A percentile compares a stretch with the other conserved stretches of the same genome.
These are phyloP conservation scores for Lentinula raphanica DNA, from an alignment of 768 basidiomycete species.

Conservation along the genomic window DNA sequence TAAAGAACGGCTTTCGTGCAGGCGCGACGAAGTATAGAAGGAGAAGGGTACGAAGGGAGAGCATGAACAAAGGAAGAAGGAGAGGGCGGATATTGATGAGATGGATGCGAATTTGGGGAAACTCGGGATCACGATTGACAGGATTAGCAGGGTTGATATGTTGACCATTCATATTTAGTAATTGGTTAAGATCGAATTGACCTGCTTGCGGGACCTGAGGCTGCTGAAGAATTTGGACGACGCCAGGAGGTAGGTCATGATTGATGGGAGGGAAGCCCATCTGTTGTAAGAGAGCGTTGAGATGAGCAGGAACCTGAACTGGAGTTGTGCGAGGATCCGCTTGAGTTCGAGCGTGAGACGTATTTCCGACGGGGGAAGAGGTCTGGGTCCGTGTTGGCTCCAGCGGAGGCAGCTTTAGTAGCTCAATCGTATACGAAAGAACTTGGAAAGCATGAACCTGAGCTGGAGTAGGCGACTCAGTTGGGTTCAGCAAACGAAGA, in stretches of 20 bases:
- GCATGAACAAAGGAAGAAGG: conserved; percentile 59
- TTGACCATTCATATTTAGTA: not conserved
- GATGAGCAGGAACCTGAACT: conserved; percentile 37
- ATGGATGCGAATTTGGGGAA: conserved; percentile 34
- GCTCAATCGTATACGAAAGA: conserved; percentile 52
- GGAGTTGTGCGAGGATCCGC: not conserved
- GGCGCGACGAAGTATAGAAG: conserved; percentile 77
- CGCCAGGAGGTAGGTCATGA: conserved; percentile 18
- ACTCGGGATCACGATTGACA: conserved; percentile 9
- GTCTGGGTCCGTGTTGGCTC: conserved; percentile 7
- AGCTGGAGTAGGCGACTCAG: conserved; percentile 44
- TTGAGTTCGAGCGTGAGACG: conserved; percentile 5
- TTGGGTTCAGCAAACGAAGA: conserved; percentile 43
- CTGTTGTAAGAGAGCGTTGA: conserved; percentile 60
- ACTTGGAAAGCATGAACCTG: conserved; percentile 65
- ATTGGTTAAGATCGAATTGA: conserved; percentile 7
- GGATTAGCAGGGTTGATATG: conserved; percentile 5
- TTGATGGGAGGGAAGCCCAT: conserved; percentile 55
- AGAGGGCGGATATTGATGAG: conserved; percentile 65
- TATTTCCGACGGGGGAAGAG: conserved; percentile 21
- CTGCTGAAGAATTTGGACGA: not conserved
- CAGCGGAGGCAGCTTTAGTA: conserved; percentile 30
- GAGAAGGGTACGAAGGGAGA: conserved; percentile 61
- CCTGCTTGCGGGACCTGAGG: conserved; percentile 13
- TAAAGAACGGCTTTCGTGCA: conserved; percentile 65